Conservation (phyloP, 2,329 filamentous ascomycete genomes). For the Tympanopsis confertula region DNA sequence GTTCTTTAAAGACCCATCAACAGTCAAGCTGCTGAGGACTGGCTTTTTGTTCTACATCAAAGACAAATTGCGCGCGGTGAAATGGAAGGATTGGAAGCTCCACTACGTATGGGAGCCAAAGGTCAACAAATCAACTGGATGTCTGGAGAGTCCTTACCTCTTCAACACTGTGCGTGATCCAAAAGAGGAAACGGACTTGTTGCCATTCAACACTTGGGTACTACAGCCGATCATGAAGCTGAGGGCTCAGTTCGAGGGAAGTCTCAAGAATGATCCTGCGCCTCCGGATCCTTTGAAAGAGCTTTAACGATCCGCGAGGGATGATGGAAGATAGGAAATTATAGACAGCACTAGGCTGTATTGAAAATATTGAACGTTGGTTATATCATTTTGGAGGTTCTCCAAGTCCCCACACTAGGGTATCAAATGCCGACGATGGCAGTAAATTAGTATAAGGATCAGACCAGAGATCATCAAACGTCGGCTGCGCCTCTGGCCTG, state of each 20-base stretch:
- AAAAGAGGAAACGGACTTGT: conserved; percentile 18
- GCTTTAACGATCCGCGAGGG: too few species aligned
- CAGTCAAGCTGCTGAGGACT: conserved; percentile 7
- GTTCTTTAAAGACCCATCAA: conserved; percentile 12
- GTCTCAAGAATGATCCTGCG: conserved; percentile 15
- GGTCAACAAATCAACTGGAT: conserved; percentile 17
- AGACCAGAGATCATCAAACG: too few species aligned
- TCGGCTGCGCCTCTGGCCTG: too few species aligned
- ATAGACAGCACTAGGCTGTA: too few species aligned
- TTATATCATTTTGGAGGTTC: too few species aligned
- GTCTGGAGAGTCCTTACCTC: conserved; percentile 18
- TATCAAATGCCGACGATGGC: too few species aligned
- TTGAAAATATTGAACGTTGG: too few species aligned
- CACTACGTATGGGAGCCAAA: conserved; percentile 20
- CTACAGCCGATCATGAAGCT: conserved; percentile 16
- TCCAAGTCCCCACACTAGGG: too few species aligned
- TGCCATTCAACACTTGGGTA: conserved; percentile 19
- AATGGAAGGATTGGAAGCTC: conserved; percentile 22
- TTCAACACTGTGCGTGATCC: conserved; percentile 18
- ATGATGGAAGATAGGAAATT: too few species aligned
- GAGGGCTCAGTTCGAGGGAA: conserved; percentile 12
- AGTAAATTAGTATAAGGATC: too few species aligned
- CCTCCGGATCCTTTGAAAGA: conserved; percentile 17
- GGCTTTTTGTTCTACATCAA: conserved; percentile 22
- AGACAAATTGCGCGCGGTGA: conserved; percentile 18